Percentiles rank a stretch among this genome's conserved stretches.
Evolutionary conservation across 2,329 filamentous ascomycete species (phyloP).

Genomic region (Apiospora marii): DNA sequence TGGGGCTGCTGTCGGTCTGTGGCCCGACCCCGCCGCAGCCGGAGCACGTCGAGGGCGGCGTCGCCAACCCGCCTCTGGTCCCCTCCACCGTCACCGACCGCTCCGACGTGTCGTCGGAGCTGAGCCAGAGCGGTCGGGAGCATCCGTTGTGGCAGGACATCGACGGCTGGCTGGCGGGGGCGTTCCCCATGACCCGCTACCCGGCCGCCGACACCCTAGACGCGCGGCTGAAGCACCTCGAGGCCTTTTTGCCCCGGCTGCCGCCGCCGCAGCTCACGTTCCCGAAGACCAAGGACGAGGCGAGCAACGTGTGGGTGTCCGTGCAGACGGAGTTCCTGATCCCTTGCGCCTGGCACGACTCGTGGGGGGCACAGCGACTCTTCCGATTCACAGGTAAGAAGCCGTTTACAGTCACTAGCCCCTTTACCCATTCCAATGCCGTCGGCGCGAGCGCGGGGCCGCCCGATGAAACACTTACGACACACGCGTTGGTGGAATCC

Average conservation of each 20-base stretch:
- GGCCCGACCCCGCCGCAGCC: not conserved
- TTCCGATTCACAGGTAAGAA: not conserved
- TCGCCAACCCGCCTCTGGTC: not conserved
- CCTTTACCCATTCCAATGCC: too few relatives aligned
- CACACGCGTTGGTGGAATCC: too few relatives aligned
- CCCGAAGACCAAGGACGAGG: not conserved
- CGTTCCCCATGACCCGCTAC: not conserved
- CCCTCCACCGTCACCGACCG: not conserved
- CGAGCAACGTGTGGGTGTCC: not conserved
- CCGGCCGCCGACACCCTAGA: not conserved
- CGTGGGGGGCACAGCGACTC: fast-evolving
- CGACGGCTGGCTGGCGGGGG: not conserved
- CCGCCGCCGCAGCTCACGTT: not conserved
- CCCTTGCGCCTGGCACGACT: not conserved
- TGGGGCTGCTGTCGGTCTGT: not conserved
- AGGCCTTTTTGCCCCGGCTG: not conserved
- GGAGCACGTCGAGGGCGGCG: not conserved
- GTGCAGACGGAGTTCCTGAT: not conserved
- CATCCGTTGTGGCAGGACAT: not conserved
- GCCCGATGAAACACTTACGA: too few relatives aligned
- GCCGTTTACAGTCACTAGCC: not conserved
- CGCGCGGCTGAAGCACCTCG: not conserved
- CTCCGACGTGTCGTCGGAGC: not conserved
- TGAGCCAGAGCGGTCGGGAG: not conserved
- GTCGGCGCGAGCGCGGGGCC: too few relatives aligned